Conservation (phyloP, 192 early-diverging fungal species). For the Coemansia sp. region DNA sequence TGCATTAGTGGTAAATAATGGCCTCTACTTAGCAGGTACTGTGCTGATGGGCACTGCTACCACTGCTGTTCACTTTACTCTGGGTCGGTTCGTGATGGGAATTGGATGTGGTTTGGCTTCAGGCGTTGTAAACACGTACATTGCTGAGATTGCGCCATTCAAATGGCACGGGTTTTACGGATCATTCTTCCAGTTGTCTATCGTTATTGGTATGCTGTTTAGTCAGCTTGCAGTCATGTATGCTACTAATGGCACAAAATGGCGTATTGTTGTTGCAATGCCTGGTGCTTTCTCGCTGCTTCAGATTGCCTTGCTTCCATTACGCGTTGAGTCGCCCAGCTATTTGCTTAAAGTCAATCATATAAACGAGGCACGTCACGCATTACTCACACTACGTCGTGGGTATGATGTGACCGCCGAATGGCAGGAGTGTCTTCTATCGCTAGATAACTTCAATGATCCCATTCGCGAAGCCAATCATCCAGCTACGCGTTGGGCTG, state of each 20-base stretch:
- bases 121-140: conserved; percentile 60
- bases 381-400: conserved; percentile 60
- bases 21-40: conserved; percentile 64
- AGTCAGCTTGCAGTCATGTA: conserved; percentile 61
- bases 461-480: not conserved
- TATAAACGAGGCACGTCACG: conserved; percentile 60
- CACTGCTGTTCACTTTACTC: conserved; percentile 59
- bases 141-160: conserved; percentile 72
- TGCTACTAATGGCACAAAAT: conserved; percentile 55
- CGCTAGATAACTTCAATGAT: conserved; percentile 15
- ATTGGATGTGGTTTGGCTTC: conserved; percentile 64
- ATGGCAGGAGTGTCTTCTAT: conserved; percentile 54
- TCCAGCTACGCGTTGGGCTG: not conserved
- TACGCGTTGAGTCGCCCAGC: conserved; percentile 67
- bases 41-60: conserved; percentile 62
- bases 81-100: conserved; percentile 72
- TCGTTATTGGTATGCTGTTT: conserved; percentile 72
- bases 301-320: conserved; percentile 60
- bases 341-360: conserved; percentile 63
- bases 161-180: conserved; percentile 67
- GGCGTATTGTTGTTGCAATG: conserved; percentile 67
- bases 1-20: conserved; percentile 66
- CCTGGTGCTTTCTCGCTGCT: conserved; percentile 58
- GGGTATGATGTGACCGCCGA: conserved; percentile 60
- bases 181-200: conserved; percentile 65